Evolutionary conservation across 2,329 filamentous ascomycete species (phyloP), one percentile per base, ranked within the genome.

Genomic region (Trichoderma atrobrunneum): DNA sequence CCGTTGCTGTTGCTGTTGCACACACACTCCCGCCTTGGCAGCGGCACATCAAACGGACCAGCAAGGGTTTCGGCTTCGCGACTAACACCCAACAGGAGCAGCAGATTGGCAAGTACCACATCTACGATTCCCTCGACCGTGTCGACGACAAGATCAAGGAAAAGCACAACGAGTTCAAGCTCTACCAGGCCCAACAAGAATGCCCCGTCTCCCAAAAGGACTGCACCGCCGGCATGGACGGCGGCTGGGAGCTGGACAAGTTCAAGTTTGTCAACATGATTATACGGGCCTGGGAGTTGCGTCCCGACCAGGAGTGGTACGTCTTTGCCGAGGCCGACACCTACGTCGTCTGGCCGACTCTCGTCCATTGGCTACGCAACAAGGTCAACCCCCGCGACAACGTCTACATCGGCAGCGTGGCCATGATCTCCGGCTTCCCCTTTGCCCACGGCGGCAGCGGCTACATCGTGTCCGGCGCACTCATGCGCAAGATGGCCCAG

Each of bases 251-350:
- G 65, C 79, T 90, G 74, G 88, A 90, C 78, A 89, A 89, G 80
- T 90, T 88, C 81, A 90, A 90, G 79, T 88, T 88, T 76, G 79
- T 89, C 62, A 87, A 87, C 74, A 89, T 89, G 82, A 81, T 89
- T 57, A 82, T 87, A 76, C 84, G 87, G 72, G 84, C 87, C 1
- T 89, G 87, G 83, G 81, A 82, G 59, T 82, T 86, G 82, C 84
- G 86, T 3, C 87, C 87, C 3, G 78, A 83, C 54, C 82, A 79
- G 61, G 85, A 88, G 71, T 90, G 88, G 87, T 90, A 89, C 75
- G 83, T 90, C 69, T 89, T 89, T 74, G 84, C 87, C 74, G 88
- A 89, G 75, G 86, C 86, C 36, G 88, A 90, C 75, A 88, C 86
- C 12, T 89, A 89, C 75, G 77, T 89, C 67, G 82, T 89, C 76